Conservation (phyloP, 139 green algal species). For the Nannochloris sp. region DNA sequence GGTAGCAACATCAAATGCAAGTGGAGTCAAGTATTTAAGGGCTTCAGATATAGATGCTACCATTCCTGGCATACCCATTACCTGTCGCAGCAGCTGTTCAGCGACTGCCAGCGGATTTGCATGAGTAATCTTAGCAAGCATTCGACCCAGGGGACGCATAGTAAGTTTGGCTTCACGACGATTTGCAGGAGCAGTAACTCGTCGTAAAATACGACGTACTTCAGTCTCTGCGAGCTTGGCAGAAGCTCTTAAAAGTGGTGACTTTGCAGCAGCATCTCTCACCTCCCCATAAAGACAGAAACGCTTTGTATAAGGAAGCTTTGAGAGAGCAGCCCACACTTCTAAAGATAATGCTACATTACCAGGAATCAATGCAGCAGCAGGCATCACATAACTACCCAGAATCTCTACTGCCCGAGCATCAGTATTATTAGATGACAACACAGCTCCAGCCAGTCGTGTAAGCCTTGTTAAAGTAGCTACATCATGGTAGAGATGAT, state of each 20-base stretch:
- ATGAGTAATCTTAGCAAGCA: constrained; percentile 53
- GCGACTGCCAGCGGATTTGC: constrained; percentile 40
- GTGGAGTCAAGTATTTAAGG: constrained; percentile 62
- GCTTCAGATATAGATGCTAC: constrained; percentile 58
- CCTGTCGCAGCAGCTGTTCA: constrained; percentile 41
- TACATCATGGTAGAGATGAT: constrained; percentile 28
- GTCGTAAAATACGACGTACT: constrained; percentile 39
- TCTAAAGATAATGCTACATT: constrained; percentile 44
- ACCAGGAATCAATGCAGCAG: constrained; percentile 41
- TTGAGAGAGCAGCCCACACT: constrained; percentile 60
- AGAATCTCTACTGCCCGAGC: constrained; percentile 27
- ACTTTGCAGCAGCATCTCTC: constrained; percentile 19
- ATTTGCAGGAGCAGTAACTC: constrained; percentile 39
- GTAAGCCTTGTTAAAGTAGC: not conserved
- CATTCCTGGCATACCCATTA: constrained; percentile 56
- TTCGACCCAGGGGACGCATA: constrained; percentile 39
- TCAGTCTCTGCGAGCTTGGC: constrained; percentile 38
- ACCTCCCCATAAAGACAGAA: constrained; percentile 52
- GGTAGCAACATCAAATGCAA: constrained; percentile 54
- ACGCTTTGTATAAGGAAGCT: constrained; percentile 52
- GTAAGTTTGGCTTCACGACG: constrained; percentile 37
- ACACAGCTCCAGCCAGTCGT: not conserved
- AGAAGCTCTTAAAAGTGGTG: constrained; percentile 33
- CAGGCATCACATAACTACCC: constrained; percentile 47
- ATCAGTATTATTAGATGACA: not conserved